phyloP scores from a whole-genome alignment of 176 grass and related monocot species.

The Eragrostis nindensis region DNA sequence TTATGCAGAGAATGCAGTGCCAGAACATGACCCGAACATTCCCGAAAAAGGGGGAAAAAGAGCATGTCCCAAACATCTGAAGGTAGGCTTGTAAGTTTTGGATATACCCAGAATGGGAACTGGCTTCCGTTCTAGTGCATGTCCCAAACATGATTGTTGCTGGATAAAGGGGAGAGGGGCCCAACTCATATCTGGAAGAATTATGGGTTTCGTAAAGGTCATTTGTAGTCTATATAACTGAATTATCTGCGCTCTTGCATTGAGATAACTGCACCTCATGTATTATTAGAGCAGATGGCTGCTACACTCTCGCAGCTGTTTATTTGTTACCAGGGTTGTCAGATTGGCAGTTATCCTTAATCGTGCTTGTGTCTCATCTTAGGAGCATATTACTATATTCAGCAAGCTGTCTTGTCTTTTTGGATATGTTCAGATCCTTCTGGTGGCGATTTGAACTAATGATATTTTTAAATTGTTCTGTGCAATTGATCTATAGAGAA shows the following conservation, averaged over 20 bases:
- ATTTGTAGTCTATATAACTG: background rate
- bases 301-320: no score
- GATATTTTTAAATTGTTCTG: no score
- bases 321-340: no score
- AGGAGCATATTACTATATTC: no score
- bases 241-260: background rate
- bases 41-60: no score
- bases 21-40: background rate
- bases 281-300: background rate
- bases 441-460: no score
- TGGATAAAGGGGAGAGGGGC: background rate
- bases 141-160: background rate
- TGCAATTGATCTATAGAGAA: no score
- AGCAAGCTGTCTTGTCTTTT: no score
- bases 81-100: background rate
- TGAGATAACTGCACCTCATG: background rate
- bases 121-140: background rate
- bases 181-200: background rate
- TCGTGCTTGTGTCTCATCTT: no score
- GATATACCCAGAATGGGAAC: background rate
- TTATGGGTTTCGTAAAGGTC: background rate
- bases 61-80: background rate
- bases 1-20: background rate
- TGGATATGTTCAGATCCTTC: no score
- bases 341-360: no score